Evolutionary conservation across 257 asterid species (phyloP).

Genomic region (Eustoma russellianum): DNA sequence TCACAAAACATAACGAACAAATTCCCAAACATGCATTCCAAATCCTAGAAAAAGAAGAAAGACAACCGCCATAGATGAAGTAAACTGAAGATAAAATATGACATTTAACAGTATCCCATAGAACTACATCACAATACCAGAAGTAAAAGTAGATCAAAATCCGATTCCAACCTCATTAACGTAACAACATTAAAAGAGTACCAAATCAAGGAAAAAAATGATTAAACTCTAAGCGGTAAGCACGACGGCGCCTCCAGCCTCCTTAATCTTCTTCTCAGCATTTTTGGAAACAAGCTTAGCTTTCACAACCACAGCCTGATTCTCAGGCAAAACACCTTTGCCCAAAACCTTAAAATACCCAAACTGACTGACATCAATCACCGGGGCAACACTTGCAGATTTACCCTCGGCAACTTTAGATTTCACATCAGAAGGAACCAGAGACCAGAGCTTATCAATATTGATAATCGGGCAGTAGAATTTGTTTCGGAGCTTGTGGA

Average conservation of each 20-base stretch:
- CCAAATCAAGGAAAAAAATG: neutral
- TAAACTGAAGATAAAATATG: too few species aligned
- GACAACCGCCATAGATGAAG: too few species aligned
- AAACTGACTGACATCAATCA: conserved; percentile 8
- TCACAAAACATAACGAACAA: too few species aligned
- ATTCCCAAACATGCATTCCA: too few species aligned
- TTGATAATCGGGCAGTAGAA: conserved; percentile 9
- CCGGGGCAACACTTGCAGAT: neutral
- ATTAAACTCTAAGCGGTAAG: conserved; percentile 3
- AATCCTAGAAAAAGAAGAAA: too few species aligned
- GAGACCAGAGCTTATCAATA: conserved; percentile 8
- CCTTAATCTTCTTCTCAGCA: conserved; percentile 13
- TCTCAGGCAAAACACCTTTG: conserved; percentile 8
- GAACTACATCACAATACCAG: too few species aligned
- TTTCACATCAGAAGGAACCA: conserved; percentile 5
- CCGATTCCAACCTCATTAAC: too few species aligned
- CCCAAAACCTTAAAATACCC: conserved; percentile 12
- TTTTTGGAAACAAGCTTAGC: conserved; percentile 8
- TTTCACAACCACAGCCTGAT: conserved; percentile 8
- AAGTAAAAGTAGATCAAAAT: too few species aligned
- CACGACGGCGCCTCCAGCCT: conserved; percentile 9
- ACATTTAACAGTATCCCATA: too few species aligned
- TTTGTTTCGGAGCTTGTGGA: conserved; percentile 10
- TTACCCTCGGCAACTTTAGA: neutral
- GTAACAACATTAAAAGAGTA: too few species aligned